These are phyloP conservation scores for Populus hybrid DNA, from an alignment of 441 rosid genomes.

Conservation along the genomic window DNA sequence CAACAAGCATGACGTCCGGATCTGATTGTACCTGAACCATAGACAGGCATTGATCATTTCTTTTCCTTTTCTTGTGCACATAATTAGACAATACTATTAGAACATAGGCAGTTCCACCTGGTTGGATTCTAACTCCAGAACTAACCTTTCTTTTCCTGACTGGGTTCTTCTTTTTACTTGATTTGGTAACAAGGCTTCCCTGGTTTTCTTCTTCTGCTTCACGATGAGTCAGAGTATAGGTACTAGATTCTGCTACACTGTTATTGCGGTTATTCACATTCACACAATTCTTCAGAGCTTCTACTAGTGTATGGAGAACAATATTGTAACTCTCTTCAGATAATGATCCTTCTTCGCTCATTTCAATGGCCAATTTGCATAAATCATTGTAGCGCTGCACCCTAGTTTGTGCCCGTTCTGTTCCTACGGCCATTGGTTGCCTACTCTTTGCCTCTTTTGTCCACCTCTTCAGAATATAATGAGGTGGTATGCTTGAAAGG, in stretches of 20 bases:
- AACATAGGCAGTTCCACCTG: slow-evolving; percentile 12
- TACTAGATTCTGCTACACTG: slow-evolving; percentile 50
- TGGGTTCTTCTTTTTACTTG: slow-evolving; percentile 71
- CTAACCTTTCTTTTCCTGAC: slow-evolving; percentile 80
- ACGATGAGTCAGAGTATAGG: slow-evolving; percentile 45
- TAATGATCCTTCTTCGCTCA: slow-evolving; percentile 71
- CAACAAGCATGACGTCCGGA: slow-evolving; percentile 58
- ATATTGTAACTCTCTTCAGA: slow-evolving; percentile 65
- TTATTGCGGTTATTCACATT: slow-evolving; percentile 52
- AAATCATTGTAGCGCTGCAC: slow-evolving; percentile 64
- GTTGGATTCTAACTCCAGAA: slow-evolving; percentile 15
- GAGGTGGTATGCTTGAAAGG: slow-evolving; percentile 61
- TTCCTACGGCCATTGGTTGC: slow-evolving; percentile 42
- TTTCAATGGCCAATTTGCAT: slow-evolving; percentile 62
- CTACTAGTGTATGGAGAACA: slow-evolving; percentile 60
- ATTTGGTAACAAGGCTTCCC: slow-evolving; percentile 47
- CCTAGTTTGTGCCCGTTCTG: slow-evolving; percentile 54
- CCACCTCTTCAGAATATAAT: slow-evolving; percentile 74
- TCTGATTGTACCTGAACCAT: slow-evolving; percentile 56
- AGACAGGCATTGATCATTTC: slow-evolving; percentile 13
- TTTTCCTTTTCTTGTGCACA: slow-evolving; percentile 6
- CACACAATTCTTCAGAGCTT: slow-evolving; percentile 59
- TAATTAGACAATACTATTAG: background rate
- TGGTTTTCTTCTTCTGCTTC: slow-evolving; percentile 65
- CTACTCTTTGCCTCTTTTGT: slow-evolving; percentile 70